Evolutionary conservation across 768 basidiomycete species (phyloP), one percentile per base, ranked within the genome.

Genomic region (Termitomyces sp.): DNA sequence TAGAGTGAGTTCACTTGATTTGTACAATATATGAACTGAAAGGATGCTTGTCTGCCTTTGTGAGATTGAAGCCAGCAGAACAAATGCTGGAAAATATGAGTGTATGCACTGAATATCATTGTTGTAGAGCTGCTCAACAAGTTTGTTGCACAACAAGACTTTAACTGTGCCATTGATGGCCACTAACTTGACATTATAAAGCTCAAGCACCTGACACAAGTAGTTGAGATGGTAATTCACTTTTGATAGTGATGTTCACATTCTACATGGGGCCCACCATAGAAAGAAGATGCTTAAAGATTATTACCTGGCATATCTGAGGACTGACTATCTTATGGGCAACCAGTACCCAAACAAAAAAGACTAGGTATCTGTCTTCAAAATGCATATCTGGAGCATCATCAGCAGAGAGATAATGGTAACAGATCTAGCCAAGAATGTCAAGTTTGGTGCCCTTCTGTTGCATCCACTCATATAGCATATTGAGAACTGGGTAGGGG

Each of bases 391-490:
- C 56, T 9, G 64, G 66, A 0, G 54, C 62, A 17, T 67, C 53
- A 38, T 73, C 68, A 1, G 65, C 61, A 4, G 36, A 53, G 20
- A 25, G 20, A 25, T 25, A 25, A 25, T 25, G 20, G 20, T 25
- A 25, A 25, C 20, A 25, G 20, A 25, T 25, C 20, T 25, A 25
- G 20, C 20, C 20, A 25, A 25, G 20, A 32, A 11, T 40, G 25
- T 68, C 63, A 52, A 70, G 59, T 56, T 70, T 70, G 3, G 69
- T 68, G 5, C 58, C 59, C 51, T 66, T 67, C 0, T 61, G n/a
- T 4, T 47, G 7, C 20, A 60, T 32, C 69, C 69, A 70, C 15
- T 66, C 51, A 2, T 51, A 57, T 4, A 70, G 34, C 0, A 60
- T 47, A 1, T 61, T 54, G 56, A 68, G 66, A 3, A 5, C 25